Percentiles rank a stretch among this genome's conserved stretches.
Conservation (phyloP, 345 rosid species). For the Brassica rapa region DNA sequence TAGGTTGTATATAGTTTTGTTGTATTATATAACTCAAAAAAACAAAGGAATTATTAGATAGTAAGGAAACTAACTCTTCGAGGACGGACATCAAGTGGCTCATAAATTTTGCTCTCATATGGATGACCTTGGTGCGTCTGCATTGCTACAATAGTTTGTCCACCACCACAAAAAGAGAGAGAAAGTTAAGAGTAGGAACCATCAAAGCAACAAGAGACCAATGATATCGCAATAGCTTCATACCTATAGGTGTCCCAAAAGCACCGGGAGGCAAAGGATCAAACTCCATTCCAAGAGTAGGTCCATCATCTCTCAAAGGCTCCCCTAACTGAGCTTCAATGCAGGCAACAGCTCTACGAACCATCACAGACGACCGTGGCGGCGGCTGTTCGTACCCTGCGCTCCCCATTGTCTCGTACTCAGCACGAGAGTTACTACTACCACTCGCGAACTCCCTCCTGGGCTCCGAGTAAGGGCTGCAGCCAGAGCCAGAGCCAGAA, state of each 20-base stretch:
- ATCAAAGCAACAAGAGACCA: background rate
- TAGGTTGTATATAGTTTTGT: background rate
- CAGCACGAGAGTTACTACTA: constrained; percentile 47
- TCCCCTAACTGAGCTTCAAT: constrained; percentile 97
- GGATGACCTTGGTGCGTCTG: constrained; percentile 52
- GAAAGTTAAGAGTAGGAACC: constrained; percentile 11
- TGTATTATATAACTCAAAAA: background rate
- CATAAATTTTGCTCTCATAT: constrained; percentile 66
- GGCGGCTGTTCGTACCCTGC: constrained; percentile 65
- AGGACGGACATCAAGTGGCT: constrained; percentile 53
- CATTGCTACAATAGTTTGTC: constrained; percentile 50
- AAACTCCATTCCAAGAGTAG: constrained; percentile 93
- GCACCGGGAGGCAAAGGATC: constrained; percentile 98
- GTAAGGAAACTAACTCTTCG: constrained; percentile 66
- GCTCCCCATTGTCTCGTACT: constrained; percentile 48
- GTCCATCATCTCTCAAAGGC: constrained; percentile 96
- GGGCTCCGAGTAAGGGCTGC: constrained; percentile 68
- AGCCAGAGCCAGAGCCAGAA: constrained; percentile 65
- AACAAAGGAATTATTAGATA: constrained; percentile 12
- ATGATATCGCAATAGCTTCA: background rate
- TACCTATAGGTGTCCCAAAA: constrained; percentile 84
- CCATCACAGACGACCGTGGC: constrained; percentile 70
- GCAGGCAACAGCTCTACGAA: constrained; percentile 84
- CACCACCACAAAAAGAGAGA: constrained; percentile 7
- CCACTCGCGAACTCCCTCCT: constrained; percentile 45